Conservation (phyloP, 257 asterid genomes). For the Plantago major region DNA sequence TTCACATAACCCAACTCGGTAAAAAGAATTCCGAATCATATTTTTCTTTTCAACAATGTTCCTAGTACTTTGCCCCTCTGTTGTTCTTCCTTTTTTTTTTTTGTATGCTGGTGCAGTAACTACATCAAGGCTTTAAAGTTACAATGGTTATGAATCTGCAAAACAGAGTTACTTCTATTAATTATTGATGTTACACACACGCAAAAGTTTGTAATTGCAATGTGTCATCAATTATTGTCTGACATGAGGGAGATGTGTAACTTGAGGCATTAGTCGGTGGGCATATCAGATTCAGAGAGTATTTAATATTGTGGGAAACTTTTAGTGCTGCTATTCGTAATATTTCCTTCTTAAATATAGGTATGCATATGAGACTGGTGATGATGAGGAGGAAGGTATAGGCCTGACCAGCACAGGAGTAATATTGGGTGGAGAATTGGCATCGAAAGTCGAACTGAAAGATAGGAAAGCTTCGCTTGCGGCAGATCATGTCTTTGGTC, state of each 20-base stretch:
- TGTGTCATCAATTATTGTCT: background rate
- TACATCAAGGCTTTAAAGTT: background rate
- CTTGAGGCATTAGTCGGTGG: background rate
- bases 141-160: background rate
- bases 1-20: conserved; percentile 92
- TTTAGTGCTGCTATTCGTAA: too few species aligned
- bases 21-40: conserved; percentile 10
- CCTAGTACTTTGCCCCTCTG: background rate
- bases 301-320: too few species aligned
- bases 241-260: background rate
- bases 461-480: conserved; percentile 49
- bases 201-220: too few species aligned
- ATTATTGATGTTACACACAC: background rate
- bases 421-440: conserved; percentile 61
- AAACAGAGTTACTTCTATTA: background rate
- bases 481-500: conserved; percentile 65
- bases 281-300: background rate
- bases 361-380: conserved; percentile 85
- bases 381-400: conserved; percentile 85
- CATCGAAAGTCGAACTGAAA: conserved; percentile 47
- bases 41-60: background rate
- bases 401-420: conserved; percentile 64
- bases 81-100: background rate
- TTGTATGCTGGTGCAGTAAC: background rate
- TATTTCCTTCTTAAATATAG: conserved; percentile 29